phyloP scores from a whole-genome alignment of 176 grass and related monocot species.

The Ensete glaucum region DNA sequence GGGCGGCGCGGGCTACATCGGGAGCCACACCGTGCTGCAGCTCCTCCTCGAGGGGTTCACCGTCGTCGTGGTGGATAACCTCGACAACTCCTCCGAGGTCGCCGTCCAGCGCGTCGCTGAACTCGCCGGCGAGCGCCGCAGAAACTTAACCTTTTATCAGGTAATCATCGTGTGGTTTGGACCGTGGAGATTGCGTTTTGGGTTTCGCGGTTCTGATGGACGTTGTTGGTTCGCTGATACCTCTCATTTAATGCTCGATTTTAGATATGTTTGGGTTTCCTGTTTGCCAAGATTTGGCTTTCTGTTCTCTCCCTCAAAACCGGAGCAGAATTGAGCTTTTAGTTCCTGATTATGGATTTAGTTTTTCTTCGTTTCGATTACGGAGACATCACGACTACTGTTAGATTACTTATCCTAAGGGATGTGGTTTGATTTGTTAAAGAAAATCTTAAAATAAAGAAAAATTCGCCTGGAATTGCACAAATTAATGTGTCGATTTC shows the following conservation, averaged over 20 bases:
- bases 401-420: background rate
- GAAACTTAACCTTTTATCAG: slow-evolving; percentile 59
- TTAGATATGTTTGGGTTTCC: too few relatives aligned
- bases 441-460: background rate
- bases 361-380: background rate
- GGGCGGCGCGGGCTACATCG: slow-evolving; percentile 87
- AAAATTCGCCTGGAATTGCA: background rate
- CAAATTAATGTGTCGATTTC: background rate
- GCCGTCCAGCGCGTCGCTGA: slow-evolving; percentile 50
- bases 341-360: background rate
- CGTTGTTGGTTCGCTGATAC: too few relatives aligned
- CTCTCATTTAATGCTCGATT: too few relatives aligned
- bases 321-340: background rate
- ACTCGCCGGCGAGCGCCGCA: slow-evolving; percentile 49
- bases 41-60: slow-evolving; percentile 53
- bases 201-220: too few relatives aligned
- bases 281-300: background rate
- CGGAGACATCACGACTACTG: background rate
- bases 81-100: slow-evolving; percentile 68
- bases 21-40: slow-evolving; percentile 89
- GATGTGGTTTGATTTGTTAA: background rate
- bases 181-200: background rate
- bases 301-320: background rate
- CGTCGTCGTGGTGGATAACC: slow-evolving; percentile 69
- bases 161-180: slow-evolving; percentile 19